A percentile compares a stretch with the other conserved stretches of the same genome.
Evolutionary conservation across 306 rosid genomes (phyloP).

Genomic region (Adenanthera pavonina): DNA sequence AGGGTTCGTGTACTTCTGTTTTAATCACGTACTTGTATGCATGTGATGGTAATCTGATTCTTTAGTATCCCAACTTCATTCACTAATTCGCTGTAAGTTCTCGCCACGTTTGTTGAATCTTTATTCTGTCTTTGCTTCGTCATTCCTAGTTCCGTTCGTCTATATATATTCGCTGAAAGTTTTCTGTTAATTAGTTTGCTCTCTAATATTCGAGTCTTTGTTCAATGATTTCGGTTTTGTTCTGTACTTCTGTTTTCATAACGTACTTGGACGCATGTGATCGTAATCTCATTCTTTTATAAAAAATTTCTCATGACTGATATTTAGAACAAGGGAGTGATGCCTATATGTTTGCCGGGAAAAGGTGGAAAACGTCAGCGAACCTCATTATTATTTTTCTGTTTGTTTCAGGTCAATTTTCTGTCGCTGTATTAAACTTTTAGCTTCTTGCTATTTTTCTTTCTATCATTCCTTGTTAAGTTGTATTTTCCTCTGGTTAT

Average conservation of each 20-base stretch:
- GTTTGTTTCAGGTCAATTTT: background rate
- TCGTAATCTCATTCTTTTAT: constrained; percentile 20
- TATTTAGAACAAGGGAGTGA: background rate
- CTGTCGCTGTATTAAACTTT: background rate
- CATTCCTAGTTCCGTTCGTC: too few species aligned
- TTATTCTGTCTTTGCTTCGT: too few species aligned
- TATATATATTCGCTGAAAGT: too few species aligned
- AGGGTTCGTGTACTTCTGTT: too few species aligned
- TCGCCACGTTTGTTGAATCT: too few species aligned
- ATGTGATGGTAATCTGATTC: too few species aligned
- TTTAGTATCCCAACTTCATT: constrained; percentile 39
- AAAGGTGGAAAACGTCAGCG: background rate
- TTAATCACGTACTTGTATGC: too few species aligned
- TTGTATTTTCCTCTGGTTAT: background rate
- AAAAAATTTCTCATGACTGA: background rate
- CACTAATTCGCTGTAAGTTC: constrained; percentile 47
- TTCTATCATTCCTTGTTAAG: background rate
- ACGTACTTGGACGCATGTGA: background rate
- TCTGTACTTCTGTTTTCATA: background rate
- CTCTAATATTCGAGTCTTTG: background rate
- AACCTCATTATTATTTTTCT: background rate
- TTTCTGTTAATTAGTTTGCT: background rate
- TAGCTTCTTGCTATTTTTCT: background rate
- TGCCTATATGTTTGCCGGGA: background rate
- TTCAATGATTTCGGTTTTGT: constrained; percentile 1